Evolutionary conservation across 805 yeast species (phyloP).

Genomic region (Metschnikowia amazonensis): DNA sequence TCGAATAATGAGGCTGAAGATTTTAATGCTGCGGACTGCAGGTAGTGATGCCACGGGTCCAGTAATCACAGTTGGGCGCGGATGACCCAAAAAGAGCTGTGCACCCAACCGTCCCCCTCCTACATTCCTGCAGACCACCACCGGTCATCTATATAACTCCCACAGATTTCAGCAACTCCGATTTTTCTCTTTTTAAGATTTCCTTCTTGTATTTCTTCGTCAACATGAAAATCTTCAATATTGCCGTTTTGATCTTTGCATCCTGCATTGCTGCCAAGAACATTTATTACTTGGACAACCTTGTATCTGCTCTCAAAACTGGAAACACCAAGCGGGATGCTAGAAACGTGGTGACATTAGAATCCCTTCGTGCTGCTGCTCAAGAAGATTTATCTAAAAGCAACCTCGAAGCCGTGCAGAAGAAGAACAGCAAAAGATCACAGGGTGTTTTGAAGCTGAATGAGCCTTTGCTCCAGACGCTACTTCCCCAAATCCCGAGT

Average conservation of each 20-base stretch:
- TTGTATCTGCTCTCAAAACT: conserved; percentile 11
- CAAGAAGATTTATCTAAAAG: not conserved
- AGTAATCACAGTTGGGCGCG: conserved; percentile 1
- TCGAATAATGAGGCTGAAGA: not conserved
- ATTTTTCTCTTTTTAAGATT: not conserved
- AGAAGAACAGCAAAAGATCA: conserved; percentile 1
- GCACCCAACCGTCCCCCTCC: conserved; percentile 4
- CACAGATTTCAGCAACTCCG: not conserved
- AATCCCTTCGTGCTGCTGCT: conserved; percentile 11
- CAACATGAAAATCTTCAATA: conserved; percentile 13
- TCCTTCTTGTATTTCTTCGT: not conserved
- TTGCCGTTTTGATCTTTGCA: conserved; percentile 16
- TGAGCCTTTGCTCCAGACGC: conserved; percentile 28
- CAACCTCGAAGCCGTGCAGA: not conserved
- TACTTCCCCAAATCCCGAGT: conserved; percentile 33
- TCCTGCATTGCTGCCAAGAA: conserved; percentile 17
- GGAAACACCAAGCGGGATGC: conserved; percentile 18
- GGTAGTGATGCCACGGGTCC: not conserved
- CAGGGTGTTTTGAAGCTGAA: conserved; percentile 12
- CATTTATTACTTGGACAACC: conserved; percentile 14
- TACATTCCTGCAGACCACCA: not conserved
- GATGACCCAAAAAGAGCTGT: conserved; percentile 2
- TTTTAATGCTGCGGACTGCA: not conserved
- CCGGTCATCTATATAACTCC: not conserved
- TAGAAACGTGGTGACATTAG: conserved; percentile 18